A percentile compares a stretch with the other conserved stretches of the same genome.
These are phyloP conservation scores for Eremochloa ophiuroides DNA, from an alignment of 176 grass and related monocot species.

Conservation along the genomic window DNA sequence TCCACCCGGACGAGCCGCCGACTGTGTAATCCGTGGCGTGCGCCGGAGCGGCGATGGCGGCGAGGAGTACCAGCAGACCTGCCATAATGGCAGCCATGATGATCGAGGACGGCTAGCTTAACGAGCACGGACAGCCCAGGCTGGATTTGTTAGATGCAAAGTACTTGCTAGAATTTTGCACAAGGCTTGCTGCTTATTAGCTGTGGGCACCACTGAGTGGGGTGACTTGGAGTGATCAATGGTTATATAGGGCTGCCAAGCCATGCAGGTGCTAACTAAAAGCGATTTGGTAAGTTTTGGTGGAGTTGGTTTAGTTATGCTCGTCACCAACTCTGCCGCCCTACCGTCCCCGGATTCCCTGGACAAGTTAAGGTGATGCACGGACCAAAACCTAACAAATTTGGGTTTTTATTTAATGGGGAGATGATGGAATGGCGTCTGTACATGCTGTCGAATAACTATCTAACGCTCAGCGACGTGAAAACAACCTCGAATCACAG, in stretches of 20 bases:
- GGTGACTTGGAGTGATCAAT: neutral
- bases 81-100: slow-evolving; percentile 41
- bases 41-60: slow-evolving; percentile 38
- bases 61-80: slow-evolving; percentile 37
- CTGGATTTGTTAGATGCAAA: neutral
- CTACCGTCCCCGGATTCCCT: slow-evolving; percentile 10
- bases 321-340: slow-evolving; percentile 31
- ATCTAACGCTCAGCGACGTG: neutral
- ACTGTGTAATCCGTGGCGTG: slow-evolving; percentile 60
- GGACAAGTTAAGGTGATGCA: neutral
- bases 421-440: no score
- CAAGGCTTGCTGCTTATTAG: neutral
- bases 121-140: neutral
- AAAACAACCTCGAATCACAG: neutral
- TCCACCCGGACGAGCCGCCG: slow-evolving; percentile 75
- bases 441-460: neutral
- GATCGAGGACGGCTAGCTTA: neutral
- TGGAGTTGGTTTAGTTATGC: slow-evolving; percentile 44
- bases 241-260: slow-evolving; percentile 17
- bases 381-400: neutral
- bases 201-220: neutral
- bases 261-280: slow-evolving; percentile 6
- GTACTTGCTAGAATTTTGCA: neutral
- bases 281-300: slow-evolving; percentile 22
- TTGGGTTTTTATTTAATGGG: no score